Percentiles rank a stretch among this genome's conserved stretches.
Conservation (phyloP, 2,329 filamentous ascomycete genomes). For the Periglandula ipomoeae region DNA sequence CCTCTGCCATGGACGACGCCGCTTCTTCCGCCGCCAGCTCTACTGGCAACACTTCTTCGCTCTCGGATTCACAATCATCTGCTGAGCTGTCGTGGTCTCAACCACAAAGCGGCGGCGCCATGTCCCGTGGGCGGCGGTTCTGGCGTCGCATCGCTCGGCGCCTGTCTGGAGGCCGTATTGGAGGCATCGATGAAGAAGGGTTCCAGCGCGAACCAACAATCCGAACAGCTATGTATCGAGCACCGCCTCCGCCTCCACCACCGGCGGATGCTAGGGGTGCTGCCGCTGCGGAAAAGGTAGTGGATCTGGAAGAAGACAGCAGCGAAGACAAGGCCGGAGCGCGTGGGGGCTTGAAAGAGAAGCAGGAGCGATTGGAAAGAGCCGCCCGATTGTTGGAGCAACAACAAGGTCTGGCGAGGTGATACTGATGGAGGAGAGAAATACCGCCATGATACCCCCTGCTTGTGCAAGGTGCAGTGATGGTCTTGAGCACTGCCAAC, state of each 20-base stretch:
- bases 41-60: conserved; percentile 11
- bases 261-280: conserved; percentile 8
- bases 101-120: not conserved
- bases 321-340: conserved; percentile 13
- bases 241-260: conserved; percentile 5
- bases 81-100: conserved; percentile 1
- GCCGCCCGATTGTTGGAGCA: conserved; percentile 29
- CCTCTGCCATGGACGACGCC: conserved; percentile 22
- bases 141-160: conserved; percentile 15
- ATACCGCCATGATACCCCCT: not conserved
- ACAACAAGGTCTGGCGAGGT: conserved; percentile 6
- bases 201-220: conserved; percentile 9
- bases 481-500: not conserved
- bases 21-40: conserved; percentile 17
- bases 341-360: conserved; percentile 22
- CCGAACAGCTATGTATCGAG: conserved; percentile 29
- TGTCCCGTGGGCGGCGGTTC: conserved; percentile 14
- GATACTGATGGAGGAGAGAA: not conserved
- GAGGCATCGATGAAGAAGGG: conserved; percentile 7
- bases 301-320: conserved; percentile 15
- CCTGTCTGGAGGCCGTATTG: conserved; percentile 11
- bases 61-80: conserved; percentile 12
- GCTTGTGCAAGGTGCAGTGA: not conserved
- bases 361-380: conserved; percentile 29
- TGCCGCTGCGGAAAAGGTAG: conserved; percentile 14